These are phyloP conservation scores for Tephrocybe sp. DNA, from an alignment of 768 basidiomycete species.

Conservation along the genomic window DNA sequence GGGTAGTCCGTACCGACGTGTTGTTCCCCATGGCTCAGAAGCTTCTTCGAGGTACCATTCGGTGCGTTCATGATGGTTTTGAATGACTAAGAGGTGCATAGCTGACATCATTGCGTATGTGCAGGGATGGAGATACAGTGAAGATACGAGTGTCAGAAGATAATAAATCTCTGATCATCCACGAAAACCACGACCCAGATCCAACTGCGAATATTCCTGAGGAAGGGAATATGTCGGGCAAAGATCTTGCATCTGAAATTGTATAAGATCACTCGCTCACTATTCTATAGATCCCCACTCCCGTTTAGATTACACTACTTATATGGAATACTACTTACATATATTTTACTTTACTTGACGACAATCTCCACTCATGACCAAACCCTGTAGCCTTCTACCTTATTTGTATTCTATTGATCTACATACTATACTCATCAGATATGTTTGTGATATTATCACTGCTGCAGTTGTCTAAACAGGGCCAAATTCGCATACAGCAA, in stretches of 20 bases:
- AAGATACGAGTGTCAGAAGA: conserved; percentile 46
- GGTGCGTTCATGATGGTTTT: conserved; percentile 36
- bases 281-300: no score
- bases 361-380: not conserved
- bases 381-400: conserved; percentile 4
- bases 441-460: not conserved
- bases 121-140: conserved; percentile 68
- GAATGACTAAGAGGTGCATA: not conserved
- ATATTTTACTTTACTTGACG: no score
- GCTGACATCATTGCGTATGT: not conserved
- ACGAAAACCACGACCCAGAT: conserved; percentile 62
- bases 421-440: not conserved
- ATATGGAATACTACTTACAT: no score
- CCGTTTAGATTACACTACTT: no score
- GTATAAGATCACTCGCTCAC: not conserved
- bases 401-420: not conserved
- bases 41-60: conserved; percentile 73
- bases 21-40: conserved; percentile 81
- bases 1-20: conserved; percentile 82
- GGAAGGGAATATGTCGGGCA: not conserved
- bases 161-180: conserved; percentile 44
- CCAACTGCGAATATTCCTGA: conserved; percentile 22
- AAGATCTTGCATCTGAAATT: conserved; percentile 1
- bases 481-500: conserved; percentile 5
- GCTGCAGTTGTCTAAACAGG: conserved; percentile 1